Percentiles rank a stretch among this genome's conserved stretches.
Evolutionary conservation across 2,329 filamentous ascomycete genomes (phyloP).

Genomic region (Cadophora gregata): DNA sequence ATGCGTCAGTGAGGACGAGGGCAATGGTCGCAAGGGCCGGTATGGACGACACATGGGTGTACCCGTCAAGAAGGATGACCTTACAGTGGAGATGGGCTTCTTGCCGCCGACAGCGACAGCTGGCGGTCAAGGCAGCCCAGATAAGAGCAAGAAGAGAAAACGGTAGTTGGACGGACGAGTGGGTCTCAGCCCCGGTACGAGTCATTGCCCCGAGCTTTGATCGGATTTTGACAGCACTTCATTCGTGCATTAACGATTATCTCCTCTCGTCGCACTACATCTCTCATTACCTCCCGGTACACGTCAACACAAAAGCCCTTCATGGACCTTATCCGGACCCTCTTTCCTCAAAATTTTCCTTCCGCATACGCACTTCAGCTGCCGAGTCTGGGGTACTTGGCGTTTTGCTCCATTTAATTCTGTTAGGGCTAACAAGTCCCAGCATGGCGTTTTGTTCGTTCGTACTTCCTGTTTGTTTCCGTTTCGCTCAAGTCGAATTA

Average conservation of each 20-base stretch:
- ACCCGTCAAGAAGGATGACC: conserved; percentile 64
- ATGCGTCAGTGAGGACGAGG: conserved; percentile 97
- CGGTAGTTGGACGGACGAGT: conserved; percentile 48
- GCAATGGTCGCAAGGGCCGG: conserved; percentile 93
- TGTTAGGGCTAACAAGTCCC: conserved; percentile 5
- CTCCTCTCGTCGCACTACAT: conserved; percentile 29
- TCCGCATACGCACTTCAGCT: conserved; percentile 16
- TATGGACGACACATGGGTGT: conserved; percentile 79
- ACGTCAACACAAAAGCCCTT: conserved; percentile 28
- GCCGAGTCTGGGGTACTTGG: conserved; percentile 12
- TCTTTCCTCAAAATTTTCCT: conserved; percentile 4
- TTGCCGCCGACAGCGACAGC: conserved; percentile 34
- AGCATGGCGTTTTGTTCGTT: conserved; percentile 14
- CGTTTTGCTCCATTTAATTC: conserved; percentile 4
- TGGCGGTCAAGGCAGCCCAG: conserved; percentile 46
- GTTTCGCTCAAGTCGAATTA: conserved; percentile 8
- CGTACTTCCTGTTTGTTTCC: background rate
- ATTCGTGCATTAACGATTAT: conserved; percentile 32
- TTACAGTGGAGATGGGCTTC: conserved; percentile 44
- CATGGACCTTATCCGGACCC: background rate
- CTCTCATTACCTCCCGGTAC: conserved; percentile 33
- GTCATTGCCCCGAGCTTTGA: conserved; percentile 22
- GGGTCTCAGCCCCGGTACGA: conserved; percentile 15
- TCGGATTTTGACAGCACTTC: conserved; percentile 20
- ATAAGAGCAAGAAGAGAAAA: conserved; percentile 75